These are phyloP conservation scores for Hyparrhenia diplandra DNA, from an alignment of 176 grass and related monocot species.

Conservation along the genomic window DNA sequence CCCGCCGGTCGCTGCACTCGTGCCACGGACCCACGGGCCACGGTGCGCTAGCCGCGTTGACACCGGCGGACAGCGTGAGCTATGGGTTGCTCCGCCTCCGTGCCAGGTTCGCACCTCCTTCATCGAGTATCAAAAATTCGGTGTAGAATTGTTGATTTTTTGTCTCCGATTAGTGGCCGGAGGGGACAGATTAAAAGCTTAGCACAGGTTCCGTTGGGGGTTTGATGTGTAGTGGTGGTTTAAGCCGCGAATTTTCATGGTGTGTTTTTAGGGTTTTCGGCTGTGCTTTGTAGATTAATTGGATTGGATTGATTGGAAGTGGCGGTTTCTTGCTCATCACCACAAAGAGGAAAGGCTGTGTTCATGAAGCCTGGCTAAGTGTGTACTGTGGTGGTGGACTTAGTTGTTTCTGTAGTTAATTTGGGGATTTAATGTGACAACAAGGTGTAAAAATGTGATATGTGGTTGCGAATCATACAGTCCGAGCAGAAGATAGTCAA, in stretches of 20 bases:
- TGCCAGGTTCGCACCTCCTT: conserved; percentile 46
- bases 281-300: background rate
- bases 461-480: background rate
- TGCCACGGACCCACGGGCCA: too few species aligned
- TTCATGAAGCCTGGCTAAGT: background rate
- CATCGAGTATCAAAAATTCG: background rate
- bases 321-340: background rate
- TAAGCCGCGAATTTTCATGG: background rate
- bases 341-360: background rate
- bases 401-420: background rate
- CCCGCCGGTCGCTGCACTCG: background rate
- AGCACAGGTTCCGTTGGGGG: background rate
- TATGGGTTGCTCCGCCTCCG: conserved; percentile 83
- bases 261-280: background rate
- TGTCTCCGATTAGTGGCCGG: background rate
- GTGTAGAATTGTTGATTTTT: background rate
- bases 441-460: background rate
- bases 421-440: background rate
- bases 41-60: background rate
- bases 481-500: background rate
- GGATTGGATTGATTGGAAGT: background rate
- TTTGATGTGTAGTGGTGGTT: background rate
- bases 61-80: background rate
- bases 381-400: background rate
- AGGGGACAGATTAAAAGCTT: background rate